These are phyloP conservation scores for Zancudomyces culisetae DNA, from an alignment of 371 early-diverging fungal genomes.

Conservation along the genomic window DNA sequence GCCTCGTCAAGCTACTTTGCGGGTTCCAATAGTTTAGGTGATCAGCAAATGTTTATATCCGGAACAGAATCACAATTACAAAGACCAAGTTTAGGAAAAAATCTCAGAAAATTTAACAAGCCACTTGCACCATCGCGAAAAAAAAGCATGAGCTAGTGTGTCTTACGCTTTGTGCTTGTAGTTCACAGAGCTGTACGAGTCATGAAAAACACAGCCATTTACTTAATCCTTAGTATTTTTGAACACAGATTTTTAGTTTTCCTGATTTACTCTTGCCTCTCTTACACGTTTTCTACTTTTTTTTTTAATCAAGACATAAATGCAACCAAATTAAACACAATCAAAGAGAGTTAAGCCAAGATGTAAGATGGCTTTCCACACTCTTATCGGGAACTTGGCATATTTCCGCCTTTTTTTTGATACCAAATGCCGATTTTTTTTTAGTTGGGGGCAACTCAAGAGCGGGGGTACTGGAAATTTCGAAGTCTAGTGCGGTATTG, in stretches of 20 bases:
- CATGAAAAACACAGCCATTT: neutral
- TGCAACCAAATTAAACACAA: too few relatives aligned
- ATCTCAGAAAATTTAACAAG: neutral
- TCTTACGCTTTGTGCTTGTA: neutral
- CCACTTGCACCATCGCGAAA: neutral
- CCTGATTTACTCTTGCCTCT: neutral
- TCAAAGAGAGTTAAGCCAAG: too few relatives aligned
- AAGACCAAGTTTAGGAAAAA: neutral
- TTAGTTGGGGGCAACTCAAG: too few relatives aligned
- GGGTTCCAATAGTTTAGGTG: neutral
- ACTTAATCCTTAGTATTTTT: neutral
- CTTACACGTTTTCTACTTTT: neutral
- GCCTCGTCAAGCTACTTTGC: neutral
- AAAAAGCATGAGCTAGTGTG: neutral
- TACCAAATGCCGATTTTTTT: too few relatives aligned
- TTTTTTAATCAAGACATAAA: neutral
- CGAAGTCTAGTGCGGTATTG: neutral
- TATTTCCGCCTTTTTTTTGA: too few relatives aligned
- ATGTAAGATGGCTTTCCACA: too few relatives aligned
- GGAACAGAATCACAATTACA: neutral
- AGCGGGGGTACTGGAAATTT: too few relatives aligned
- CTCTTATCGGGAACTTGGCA: too few relatives aligned
- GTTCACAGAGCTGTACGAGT: neutral
- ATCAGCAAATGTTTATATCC: neutral
- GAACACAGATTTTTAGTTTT: neutral